Evolutionary conservation across 345 rosid genomes (phyloP).

Genomic region (Boechera divaricarpa): DNA sequence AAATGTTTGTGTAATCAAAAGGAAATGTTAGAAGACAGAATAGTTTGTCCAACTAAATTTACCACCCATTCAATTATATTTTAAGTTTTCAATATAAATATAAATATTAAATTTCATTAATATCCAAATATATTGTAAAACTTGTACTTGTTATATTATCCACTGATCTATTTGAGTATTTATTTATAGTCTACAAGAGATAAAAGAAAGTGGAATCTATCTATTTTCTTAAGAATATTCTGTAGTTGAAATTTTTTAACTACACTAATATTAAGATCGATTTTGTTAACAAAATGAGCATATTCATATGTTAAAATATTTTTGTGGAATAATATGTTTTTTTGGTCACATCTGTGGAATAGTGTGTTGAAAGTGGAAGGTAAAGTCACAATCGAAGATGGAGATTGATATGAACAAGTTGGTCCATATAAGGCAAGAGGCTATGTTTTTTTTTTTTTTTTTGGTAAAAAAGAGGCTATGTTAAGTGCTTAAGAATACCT

Average conservation of each 20-base stretch:
- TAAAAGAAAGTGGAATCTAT: not conserved
- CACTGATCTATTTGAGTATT: not conserved
- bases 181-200: not conserved
- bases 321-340: not conserved
- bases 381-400: constrained; percentile 34
- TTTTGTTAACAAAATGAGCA: constrained; percentile 12
- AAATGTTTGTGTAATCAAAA: not conserved
- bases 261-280: not conserved
- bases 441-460: constrained; percentile 18
- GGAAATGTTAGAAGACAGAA: not conserved
- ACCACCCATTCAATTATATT: not conserved
- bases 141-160: not conserved
- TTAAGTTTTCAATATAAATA: not conserved
- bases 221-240: not conserved
- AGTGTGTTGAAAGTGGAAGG: constrained; percentile 43
- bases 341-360: constrained; percentile 25
- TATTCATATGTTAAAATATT: constrained; percentile 1
- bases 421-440: constrained; percentile 49
- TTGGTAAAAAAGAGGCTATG: constrained; percentile 41
- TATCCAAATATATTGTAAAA: not conserved
- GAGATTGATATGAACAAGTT: constrained; percentile 38
- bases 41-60: not conserved
- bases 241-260: not conserved
- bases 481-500: constrained; percentile 44
- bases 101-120: not conserved